Evolutionary conservation across 306 rosid species (phyloP), one percentile per base, ranked within the genome.

Genomic region (Potentilla sterilis): DNA sequence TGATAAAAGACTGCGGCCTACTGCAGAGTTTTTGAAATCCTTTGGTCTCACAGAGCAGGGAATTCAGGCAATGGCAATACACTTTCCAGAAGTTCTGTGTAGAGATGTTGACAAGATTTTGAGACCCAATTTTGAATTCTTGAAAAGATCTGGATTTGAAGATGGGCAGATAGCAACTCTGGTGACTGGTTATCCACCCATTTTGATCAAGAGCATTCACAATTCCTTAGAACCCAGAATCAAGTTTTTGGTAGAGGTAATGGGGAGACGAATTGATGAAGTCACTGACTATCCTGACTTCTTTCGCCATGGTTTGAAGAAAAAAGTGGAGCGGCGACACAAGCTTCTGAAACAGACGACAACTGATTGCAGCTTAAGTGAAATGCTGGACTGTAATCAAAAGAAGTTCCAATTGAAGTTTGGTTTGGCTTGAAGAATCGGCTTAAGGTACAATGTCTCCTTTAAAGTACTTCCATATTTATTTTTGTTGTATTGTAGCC

Each of bases 301-400:
- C 86, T 95, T 92, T 71, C 87, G 92, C 49, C 93, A 95, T 69
- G 96, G 98, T 42, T 78, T 95, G 83, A 92, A 89, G 88, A 92
- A 84, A 77, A 85, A 84, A 79, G 61, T 95, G 71, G 96, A 90
- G 75, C 61, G 16, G 38, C 81, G 98, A 84, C 84, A 92, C 85
- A 95, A 79, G 78, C 76, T 88, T 63, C 75, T 89, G 83, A 84
- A 83, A 83, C 81, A 83, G 83, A 83, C 77, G 77, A 81, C 81
- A 42, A 51, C 81, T 12, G 75, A 77, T 74, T 88, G 85, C 79
- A 85, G 96, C 86, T 85, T 95, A 89, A 86, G 92, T 84, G 97
- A 95, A 74, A 88, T 95, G 97, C 80, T 90, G 86, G 96, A 89
- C 58, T 92, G 92, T 75, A 95, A 85, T 82, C 83, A 87, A 78